Percentiles rank a stretch among this genome's conserved stretches.
Conservation (phyloP, 371 early-diverging fungal genomes). For the Lichtheimia corymbifera region DNA sequence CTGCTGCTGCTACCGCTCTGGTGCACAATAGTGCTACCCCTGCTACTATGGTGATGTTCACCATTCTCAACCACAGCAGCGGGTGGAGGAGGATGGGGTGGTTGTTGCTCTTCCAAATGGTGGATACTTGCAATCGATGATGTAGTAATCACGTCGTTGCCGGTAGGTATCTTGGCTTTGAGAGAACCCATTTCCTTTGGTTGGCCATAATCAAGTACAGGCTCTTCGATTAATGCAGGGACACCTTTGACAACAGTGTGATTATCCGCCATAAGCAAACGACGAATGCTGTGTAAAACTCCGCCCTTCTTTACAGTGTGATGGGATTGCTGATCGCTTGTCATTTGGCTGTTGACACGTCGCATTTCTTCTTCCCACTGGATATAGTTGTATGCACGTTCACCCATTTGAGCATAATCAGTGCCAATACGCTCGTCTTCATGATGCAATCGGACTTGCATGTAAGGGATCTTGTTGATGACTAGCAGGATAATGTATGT, state of each 20-base stretch:
- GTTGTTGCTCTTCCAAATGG: not conserved
- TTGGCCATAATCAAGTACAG: slow-evolving; percentile 39
- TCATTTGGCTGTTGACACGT: slow-evolving; percentile 4
- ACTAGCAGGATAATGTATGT: slow-evolving; percentile 59
- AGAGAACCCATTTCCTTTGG: slow-evolving; percentile 31
- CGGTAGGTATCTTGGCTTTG: slow-evolving; percentile 11
- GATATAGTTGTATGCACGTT: slow-evolving; percentile 64
- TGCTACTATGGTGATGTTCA: not conserved
- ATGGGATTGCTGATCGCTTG: not conserved
- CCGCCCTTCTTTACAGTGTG: slow-evolving; percentile 1
- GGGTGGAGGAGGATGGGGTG: not conserved
- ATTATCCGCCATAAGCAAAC: slow-evolving; percentile 24
- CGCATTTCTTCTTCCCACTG: slow-evolving; percentile 37
- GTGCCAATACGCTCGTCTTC: slow-evolving; percentile 63
- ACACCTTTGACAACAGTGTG: slow-evolving; percentile 33
- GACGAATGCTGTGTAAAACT: slow-evolving; percentile 17
- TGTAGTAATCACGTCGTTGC: slow-evolving; percentile 10
- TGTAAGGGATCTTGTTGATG: slow-evolving; percentile 53
- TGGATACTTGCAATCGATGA: not conserved
- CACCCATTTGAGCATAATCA: slow-evolving; percentile 70
- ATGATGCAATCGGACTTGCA: slow-evolving; percentile 55
- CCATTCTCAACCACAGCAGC: too few species aligned
- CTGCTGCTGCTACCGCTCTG: not conserved
- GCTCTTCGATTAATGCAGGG: slow-evolving; percentile 39
- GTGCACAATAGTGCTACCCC: not conserved